Percentiles rank a stretch among this genome's conserved stretches.
phyloP scores from a whole-genome alignment of 805 yeast species.

The Maudiozyma saulgeensis region DNA sequence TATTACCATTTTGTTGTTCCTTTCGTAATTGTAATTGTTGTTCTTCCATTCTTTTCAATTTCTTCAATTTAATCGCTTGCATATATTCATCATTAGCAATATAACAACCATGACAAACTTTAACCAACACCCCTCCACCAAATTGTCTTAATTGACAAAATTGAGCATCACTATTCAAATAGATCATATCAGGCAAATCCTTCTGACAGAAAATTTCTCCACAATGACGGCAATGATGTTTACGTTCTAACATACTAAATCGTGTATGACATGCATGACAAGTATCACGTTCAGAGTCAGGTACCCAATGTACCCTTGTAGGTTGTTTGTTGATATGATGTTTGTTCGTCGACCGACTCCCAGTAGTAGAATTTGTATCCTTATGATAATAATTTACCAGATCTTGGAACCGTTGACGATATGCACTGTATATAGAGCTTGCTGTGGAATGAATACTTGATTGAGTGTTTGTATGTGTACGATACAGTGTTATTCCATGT shows the following conservation, averaged over 20 bases:
- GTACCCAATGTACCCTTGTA: conserved; percentile 60
- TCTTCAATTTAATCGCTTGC: conserved; percentile 22
- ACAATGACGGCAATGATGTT: conserved; percentile 79
- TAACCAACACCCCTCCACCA: conserved; percentile 46
- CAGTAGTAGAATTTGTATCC: not conserved
- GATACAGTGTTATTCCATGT: too few relatives aligned
- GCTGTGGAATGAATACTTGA: conserved; percentile 21
- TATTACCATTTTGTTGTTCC: not conserved
- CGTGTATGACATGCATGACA: conserved; percentile 61
- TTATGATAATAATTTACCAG: not conserved
- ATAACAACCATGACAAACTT: conserved; percentile 63
- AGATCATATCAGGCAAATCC: conserved; percentile 49
- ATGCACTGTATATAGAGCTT: conserved; percentile 9
- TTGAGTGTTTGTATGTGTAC: not conserved
- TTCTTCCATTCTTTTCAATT: conserved; percentile 3
- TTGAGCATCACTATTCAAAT: conserved; percentile 50
- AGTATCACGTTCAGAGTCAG: conserved; percentile 52
- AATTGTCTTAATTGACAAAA: conserved; percentile 23
- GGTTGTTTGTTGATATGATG: not conserved
- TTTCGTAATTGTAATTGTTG: not conserved
- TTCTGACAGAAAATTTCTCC: conserved; percentile 72
- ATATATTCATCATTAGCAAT: conserved; percentile 45
- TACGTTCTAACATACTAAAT: conserved; percentile 70
- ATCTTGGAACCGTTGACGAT: conserved; percentile 1
- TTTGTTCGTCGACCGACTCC: too few relatives aligned